Conservation (phyloP, 2,329 filamentous ascomycete species). For the Thelonectria discophora region DNA sequence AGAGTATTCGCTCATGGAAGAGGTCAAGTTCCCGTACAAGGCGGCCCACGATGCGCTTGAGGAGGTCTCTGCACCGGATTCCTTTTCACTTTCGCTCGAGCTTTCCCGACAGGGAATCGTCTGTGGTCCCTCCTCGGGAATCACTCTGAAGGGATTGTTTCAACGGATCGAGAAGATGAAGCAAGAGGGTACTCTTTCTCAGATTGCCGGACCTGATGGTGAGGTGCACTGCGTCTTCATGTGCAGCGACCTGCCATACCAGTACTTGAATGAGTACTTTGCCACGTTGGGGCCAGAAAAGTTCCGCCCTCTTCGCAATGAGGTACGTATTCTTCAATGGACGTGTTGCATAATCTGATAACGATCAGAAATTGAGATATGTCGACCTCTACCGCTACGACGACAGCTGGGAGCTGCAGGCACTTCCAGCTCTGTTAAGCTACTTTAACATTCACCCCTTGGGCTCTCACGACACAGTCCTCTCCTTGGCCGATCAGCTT, state of each 20-base stretch:
- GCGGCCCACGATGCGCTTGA: constrained; percentile 63
- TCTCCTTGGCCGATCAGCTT: constrained; percentile 39
- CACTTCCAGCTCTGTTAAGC: constrained; percentile 49
- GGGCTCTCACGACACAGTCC: constrained; percentile 36
- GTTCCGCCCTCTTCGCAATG: constrained; percentile 57
- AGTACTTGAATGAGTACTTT: constrained; percentile 69
- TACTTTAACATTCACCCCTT: constrained; percentile 45
- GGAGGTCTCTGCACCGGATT: constrained; percentile 62
- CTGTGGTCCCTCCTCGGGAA: constrained; percentile 68
- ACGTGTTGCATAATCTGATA: no score
- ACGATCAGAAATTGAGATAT: constrained; percentile 52
- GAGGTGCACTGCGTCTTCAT: constrained; percentile 65
- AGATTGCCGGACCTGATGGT: constrained; percentile 56
- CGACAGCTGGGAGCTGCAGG: constrained; percentile 61
- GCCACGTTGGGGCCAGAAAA: constrained; percentile 58
- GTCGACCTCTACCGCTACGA: constrained; percentile 65
- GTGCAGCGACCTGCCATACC: constrained; percentile 70
- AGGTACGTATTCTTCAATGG: constrained; percentile 41
- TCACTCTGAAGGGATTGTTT: constrained; percentile 62
- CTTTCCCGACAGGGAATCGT: constrained; percentile 67
- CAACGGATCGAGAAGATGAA: constrained; percentile 60
- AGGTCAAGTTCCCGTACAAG: constrained; percentile 67
- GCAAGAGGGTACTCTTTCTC: constrained; percentile 52
- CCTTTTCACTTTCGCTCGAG: constrained; percentile 62
- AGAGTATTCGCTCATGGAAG: constrained; percentile 57